Evolutionary conservation across 805 yeast genomes (phyloP), one percentile per base, ranked within the genome.

Genomic region (Wickerhamomyces queroliae): DNA sequence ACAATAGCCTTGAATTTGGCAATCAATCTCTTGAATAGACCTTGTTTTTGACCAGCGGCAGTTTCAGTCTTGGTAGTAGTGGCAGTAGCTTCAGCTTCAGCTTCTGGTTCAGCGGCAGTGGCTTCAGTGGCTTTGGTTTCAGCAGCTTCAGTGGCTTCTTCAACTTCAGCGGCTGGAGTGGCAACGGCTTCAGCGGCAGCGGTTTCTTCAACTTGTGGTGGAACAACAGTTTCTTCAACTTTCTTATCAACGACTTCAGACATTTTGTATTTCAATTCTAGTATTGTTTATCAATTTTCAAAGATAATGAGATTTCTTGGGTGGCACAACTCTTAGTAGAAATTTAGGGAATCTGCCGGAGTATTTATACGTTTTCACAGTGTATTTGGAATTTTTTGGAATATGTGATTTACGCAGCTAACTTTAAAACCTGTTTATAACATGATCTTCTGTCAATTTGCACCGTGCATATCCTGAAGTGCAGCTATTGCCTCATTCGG

Each of bases 21-120:
- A 15, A 43, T 10, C n/a, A 48, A 38, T 47, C 49, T 55, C 48
- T 55, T 53, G 39, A 46, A 34, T 39, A 49, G 58, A 20, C 40
- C 50, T 32, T 38, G 41, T 15, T 29, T 37, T 12, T 31, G 25
- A 8, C 32, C 20, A 17, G 27, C 31, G 13, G 18, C 36, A 9
- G 24, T 29, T n/a, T 30, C 44, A 33, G 35, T 32, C 18, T 23
- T 27, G 18, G 37, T 42, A 18, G 29, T 37, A 18, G 36, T 26
- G 37, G 32, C 34, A 37, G 35, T 35, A 23, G 42, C 46, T 13
- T 42, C 48, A 17, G 37, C 40, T 36, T 43, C 40, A 33, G 32
- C 38, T 11, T 36, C 42, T 13, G 37, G 35, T 38, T 49, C 49
- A 35, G 45, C 41, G 39, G 25, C 45, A 16, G 41, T 36, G 17